These are phyloP conservation scores for Typha latifolia DNA, from an alignment of 176 grass and related monocot species.

Conservation along the genomic window DNA sequence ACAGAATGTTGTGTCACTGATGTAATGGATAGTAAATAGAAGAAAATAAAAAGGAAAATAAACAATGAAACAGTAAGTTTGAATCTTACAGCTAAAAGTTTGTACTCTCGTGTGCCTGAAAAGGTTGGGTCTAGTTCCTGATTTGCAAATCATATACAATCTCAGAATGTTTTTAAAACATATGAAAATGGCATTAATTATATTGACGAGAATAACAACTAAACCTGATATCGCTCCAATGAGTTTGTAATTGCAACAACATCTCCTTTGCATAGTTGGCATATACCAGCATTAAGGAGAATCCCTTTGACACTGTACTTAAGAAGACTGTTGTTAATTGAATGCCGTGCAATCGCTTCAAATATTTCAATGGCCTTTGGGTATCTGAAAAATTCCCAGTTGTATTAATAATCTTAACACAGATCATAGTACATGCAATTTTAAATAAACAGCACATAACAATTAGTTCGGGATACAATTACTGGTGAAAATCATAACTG, in stretches of 20 bases:
- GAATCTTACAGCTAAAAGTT: conserved; percentile 75
- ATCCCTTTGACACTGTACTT: conserved; percentile 95
- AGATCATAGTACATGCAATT: neutral
- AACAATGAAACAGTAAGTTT: neutral
- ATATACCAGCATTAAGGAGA: conserved; percentile 95
- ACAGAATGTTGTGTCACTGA: neutral
- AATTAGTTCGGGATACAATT: neutral
- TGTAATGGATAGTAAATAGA: neutral
- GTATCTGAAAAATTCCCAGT: conserved; percentile 42
- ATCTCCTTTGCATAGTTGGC: conserved; percentile 90
- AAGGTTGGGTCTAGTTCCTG: conserved; percentile 97
- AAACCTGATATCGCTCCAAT: conserved; percentile 79
- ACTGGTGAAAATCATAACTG: neutral
- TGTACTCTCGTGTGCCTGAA: conserved; percentile 91
- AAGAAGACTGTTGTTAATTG: conserved; percentile 88
- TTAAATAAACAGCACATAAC: neutral
- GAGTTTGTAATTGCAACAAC: conserved; percentile 81
- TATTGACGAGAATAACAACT: neutral
- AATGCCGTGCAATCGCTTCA: conserved; percentile 78
- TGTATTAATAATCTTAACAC: conserved; percentile 14
- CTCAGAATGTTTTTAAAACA: conserved; percentile 1
- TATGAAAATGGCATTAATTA: conserved; percentile 9
- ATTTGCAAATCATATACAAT: conserved; percentile 8
- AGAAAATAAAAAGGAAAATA: neutral
- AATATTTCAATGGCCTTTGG: conserved; percentile 86